Evolutionary conservation across 306 rosid genomes (phyloP).

Genomic region (Hippophae tibetana): DNA sequence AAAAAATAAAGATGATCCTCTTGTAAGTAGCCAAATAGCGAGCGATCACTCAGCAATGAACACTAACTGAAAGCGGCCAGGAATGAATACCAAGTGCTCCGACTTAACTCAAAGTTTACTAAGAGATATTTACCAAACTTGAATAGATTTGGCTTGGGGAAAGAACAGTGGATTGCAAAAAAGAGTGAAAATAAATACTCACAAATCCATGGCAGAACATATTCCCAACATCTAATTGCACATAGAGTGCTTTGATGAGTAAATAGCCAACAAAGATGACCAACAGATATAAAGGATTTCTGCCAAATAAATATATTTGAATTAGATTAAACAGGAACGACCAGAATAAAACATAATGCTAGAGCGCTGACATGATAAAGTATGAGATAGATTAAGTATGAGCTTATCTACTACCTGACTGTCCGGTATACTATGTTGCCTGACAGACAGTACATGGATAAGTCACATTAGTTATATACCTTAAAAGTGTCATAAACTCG

Average conservation of each 20-base stretch:
- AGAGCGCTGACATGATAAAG: not conserved
- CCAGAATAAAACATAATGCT: constrained; percentile 1
- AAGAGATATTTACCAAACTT: not conserved
- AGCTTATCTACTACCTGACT: too few species aligned
- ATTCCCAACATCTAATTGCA: constrained; percentile 65
- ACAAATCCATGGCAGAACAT: constrained; percentile 81
- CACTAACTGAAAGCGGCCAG: too few species aligned
- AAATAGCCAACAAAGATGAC: constrained; percentile 67
- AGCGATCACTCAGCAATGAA: too few species aligned
- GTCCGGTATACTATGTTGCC: too few species aligned
- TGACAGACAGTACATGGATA: too few species aligned
- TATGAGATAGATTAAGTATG: too few species aligned
- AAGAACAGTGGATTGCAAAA: not conserved
- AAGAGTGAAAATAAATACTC: constrained; percentile 31
- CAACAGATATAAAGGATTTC: constrained; percentile 80
- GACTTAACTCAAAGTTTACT: too few species aligned
- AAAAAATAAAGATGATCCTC: too few species aligned
- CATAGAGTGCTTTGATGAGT: constrained; percentile 81
- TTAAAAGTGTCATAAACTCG: constrained; percentile 89
- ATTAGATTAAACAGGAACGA: constrained; percentile 17
- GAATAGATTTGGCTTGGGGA: constrained; percentile 2
- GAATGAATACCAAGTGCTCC: too few species aligned
- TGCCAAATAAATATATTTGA: constrained; percentile 30
- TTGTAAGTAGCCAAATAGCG: too few species aligned
- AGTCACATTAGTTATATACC: constrained; percentile 24